phyloP scores from a whole-genome alignment of 2,329 filamentous ascomycete genomes.

The Fusarium fracticaudum region DNA sequence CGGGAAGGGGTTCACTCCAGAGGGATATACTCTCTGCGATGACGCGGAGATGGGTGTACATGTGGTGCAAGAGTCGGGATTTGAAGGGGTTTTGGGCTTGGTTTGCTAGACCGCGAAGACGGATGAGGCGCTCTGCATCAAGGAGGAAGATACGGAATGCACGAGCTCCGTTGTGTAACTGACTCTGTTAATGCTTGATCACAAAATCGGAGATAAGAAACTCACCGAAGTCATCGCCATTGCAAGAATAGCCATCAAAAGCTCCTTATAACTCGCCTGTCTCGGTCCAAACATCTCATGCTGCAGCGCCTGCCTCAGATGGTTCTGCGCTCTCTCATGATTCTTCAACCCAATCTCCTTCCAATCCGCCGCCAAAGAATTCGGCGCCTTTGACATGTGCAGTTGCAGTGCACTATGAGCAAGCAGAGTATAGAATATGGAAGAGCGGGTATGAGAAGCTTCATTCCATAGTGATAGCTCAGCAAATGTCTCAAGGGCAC shows the following conservation, averaged over 20 bases:
- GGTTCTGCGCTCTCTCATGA: conserved; percentile 45
- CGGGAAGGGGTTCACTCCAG: background rate
- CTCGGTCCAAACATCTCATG: conserved; percentile 46
- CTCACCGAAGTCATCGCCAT: conserved; percentile 40
- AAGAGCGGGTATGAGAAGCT: conserved; percentile 50
- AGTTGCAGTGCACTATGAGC: conserved; percentile 56
- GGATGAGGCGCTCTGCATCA: conserved; percentile 56
- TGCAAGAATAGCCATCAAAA: conserved; percentile 54
- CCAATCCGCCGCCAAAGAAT: conserved; percentile 33
- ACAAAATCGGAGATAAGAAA: accelerated
- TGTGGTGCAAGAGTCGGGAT: conserved; percentile 56
- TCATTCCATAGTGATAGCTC: conserved; percentile 53
- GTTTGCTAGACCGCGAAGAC: conserved; percentile 47
- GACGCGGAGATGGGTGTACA: conserved; percentile 57
- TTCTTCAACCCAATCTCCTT: conserved; percentile 43
- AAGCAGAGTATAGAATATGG: conserved; percentile 52
- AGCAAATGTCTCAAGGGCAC: conserved; percentile 53
- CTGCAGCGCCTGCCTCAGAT: conserved; percentile 48
- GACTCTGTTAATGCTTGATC: accelerated
- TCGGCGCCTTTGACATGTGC: conserved; percentile 31
- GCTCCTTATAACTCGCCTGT: conserved; percentile 54
- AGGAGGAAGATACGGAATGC: conserved; percentile 45
- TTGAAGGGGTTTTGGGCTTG: conserved; percentile 50
- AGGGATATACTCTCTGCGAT: conserved; percentile 54
- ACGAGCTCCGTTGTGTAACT: conserved; percentile 32